These are phyloP conservation scores for Ceratobasidium sp. DNA, from an alignment of 1,284 basidiomycete genomes.

Conservation along the genomic window DNA sequence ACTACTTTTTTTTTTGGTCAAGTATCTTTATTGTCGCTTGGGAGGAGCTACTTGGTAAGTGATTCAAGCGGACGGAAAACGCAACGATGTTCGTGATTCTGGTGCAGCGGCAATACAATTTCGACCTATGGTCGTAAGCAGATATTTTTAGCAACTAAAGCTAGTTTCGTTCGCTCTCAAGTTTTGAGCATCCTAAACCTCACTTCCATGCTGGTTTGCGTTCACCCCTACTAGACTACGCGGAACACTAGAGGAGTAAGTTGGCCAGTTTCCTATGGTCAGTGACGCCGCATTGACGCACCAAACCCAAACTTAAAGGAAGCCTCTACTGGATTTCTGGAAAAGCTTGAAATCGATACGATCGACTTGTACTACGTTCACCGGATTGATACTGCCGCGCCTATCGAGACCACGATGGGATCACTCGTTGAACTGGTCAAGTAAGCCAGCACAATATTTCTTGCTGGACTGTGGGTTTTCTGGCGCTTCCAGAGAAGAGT, in stretches of 20 bases:
- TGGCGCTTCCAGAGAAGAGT: constrained; percentile 47
- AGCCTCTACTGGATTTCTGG: constrained; percentile 55
- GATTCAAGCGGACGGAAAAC: constrained; percentile 39
- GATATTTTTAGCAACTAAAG: constrained; percentile 65
- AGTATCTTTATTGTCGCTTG: constrained; percentile 5
- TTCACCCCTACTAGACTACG: not conserved
- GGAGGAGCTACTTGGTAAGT: constrained; percentile 42
- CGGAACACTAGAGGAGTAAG: constrained; percentile 26
- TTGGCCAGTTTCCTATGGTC: not conserved
- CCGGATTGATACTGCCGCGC: constrained; percentile 57
- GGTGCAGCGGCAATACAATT: not conserved
- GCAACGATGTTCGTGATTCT: constrained; percentile 11
- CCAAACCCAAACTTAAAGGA: constrained; percentile 54
- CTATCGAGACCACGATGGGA: constrained; percentile 56
- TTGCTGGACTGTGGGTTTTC: not conserved
- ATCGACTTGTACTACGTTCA: constrained; percentile 52
- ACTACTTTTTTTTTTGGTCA: not conserved
- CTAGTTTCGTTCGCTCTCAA: constrained; percentile 49
- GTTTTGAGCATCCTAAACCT: not conserved
- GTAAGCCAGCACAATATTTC: constrained; percentile 53
- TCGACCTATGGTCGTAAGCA: constrained; percentile 40
- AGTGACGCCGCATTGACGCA: constrained; percentile 43
- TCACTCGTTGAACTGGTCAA: constrained; percentile 67
- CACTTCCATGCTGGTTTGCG: not conserved
- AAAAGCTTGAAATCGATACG: constrained; percentile 58